Conservation (phyloP, 192 early-diverging fungal genomes). For the Rhizoclosmatium sp. region DNA sequence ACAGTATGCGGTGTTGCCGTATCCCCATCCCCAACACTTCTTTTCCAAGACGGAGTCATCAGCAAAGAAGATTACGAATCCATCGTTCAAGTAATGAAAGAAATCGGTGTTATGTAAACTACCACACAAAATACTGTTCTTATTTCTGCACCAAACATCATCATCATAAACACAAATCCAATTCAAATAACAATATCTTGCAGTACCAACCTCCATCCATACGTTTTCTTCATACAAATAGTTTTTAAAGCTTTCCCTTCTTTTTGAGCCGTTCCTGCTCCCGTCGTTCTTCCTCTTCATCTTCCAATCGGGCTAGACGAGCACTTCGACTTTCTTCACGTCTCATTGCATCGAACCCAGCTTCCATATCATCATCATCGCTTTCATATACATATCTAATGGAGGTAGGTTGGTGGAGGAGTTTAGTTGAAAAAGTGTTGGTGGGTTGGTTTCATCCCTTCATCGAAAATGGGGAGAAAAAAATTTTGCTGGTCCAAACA, state of each 20-base stretch:
- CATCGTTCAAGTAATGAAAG: background rate
- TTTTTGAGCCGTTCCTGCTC: constrained; percentile 29
- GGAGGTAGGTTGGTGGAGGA: background rate
- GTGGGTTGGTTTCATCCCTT: too few species aligned
- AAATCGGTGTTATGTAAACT: background rate
- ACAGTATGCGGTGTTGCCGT: constrained; percentile 20
- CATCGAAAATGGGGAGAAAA: too few species aligned
- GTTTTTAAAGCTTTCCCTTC: constrained; percentile 20
- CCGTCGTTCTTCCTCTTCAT: constrained; percentile 34
- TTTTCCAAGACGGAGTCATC: constrained; percentile 20
- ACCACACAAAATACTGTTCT: background rate
- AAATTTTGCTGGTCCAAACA: background rate
- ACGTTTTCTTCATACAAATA: background rate
- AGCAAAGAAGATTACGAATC: background rate
- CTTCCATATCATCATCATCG: constrained; percentile 41
- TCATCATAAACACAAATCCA: background rate
- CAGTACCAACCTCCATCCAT: too few species aligned
- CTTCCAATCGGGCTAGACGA: constrained; percentile 29
- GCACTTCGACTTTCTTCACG: constrained; percentile 32
- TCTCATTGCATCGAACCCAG: constrained; percentile 20
- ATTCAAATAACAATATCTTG: background rate
- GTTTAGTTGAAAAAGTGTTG: too few species aligned
- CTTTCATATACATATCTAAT: background rate
- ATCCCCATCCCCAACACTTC: constrained; percentile 3
- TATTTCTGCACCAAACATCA: too few species aligned